phyloP scores from a whole-genome alignment of 371 early-diverging fungal genomes.

The Mucor plumbeus region DNA sequence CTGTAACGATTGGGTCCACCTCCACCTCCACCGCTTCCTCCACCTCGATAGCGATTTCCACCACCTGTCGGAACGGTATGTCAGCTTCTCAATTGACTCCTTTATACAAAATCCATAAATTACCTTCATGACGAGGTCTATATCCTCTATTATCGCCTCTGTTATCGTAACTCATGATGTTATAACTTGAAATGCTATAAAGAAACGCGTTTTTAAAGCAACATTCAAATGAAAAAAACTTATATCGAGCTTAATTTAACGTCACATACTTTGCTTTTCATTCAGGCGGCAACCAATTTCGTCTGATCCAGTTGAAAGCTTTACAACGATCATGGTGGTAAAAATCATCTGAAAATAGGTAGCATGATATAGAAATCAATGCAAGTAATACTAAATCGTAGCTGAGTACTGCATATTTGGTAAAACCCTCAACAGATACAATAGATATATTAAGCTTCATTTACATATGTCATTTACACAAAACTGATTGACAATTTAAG shows the following conservation, averaged over 20 bases:
- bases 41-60: conserved; percentile 12
- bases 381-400: too few species aligned
- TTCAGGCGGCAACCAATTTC: too few species aligned
- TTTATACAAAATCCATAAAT: background rate
- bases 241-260: background rate
- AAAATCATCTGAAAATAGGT: too few species aligned
- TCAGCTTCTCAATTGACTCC: background rate
- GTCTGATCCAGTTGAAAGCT: too few species aligned
- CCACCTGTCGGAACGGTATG: conserved; percentile 2
- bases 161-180: conserved; percentile 43
- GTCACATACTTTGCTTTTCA: background rate
- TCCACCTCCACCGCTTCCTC: conserved; percentile 17
- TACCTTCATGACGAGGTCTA: conserved; percentile 47
- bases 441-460: too few species aligned
- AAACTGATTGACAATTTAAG: too few species aligned
- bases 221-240: background rate
- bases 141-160: conserved; percentile 46
- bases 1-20: conserved; percentile 28
- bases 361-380: too few species aligned
- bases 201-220: conserved; percentile 8
- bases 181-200: background rate
- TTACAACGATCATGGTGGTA: background rate
- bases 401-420: too few species aligned
- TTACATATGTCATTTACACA: too few species aligned
- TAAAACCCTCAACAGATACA: too few species aligned